These are phyloP conservation scores for Alternaria atra DNA, from an alignment of 2,329 filamentous ascomycete genomes.

Conservation along the genomic window DNA sequence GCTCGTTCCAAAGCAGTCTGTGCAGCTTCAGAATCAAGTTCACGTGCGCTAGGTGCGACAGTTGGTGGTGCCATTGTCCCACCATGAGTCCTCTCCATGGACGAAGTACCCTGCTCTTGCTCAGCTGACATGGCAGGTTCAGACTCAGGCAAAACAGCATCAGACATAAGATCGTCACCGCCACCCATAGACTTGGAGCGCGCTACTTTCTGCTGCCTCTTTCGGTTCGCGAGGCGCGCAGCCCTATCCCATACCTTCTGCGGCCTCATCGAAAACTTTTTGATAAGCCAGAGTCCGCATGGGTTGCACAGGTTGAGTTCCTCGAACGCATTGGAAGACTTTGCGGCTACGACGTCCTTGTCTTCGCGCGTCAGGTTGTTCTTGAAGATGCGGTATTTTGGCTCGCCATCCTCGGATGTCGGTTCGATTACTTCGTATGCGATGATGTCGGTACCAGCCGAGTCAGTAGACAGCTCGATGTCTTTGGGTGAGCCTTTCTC, in stretches of 20 bases:
- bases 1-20: slow-evolving; percentile 60
- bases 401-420: slow-evolving; percentile 66
- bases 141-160: slow-evolving; percentile 43
- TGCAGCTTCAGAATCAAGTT: slow-evolving; percentile 26
- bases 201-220: slow-evolving; percentile 41
- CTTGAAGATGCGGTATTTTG: slow-evolving; percentile 78
- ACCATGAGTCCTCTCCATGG: slow-evolving; percentile 22
- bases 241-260: slow-evolving; percentile 76
- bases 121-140: slow-evolving; percentile 31
- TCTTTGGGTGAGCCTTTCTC: slow-evolving; percentile 74
- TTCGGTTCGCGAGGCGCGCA: slow-evolving; percentile 53
- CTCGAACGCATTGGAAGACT: slow-evolving; percentile 61
- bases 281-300: slow-evolving; percentile 93
- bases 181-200: slow-evolving; percentile 55
- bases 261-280: slow-evolving; percentile 85
- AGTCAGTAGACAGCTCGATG: slow-evolving; percentile 69
- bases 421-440: slow-evolving; percentile 45
- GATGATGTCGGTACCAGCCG: slow-evolving; percentile 74
- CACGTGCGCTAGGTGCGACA: slow-evolving; percentile 10
- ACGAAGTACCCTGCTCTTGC: slow-evolving; percentile 15
- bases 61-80: slow-evolving; percentile 24
- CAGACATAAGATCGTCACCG: slow-evolving; percentile 56
- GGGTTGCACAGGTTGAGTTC: slow-evolving; percentile 89
- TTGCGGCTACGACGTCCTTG: slow-evolving; percentile 57
- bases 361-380: slow-evolving; percentile 74